Evolutionary conservation across 257 asterid genomes (phyloP), one percentile per base, ranked within the genome.

Genomic region (Cordia subcordata): DNA sequence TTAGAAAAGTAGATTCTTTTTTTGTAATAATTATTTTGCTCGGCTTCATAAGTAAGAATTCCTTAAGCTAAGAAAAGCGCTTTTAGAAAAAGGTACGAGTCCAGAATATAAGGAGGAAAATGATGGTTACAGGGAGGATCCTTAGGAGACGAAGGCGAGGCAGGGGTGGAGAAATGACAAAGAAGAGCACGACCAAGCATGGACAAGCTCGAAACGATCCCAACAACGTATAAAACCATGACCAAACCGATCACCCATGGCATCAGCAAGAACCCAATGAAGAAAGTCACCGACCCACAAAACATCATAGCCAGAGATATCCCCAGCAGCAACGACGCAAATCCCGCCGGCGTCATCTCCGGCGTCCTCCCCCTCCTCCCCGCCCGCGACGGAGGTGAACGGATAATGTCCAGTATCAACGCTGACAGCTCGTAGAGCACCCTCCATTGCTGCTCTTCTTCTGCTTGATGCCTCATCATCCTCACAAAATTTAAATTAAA

Each of bases 231-330:
- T 65, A 82, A 72, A 69, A 88, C 60, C 39, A 86, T 53, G 4
- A 81, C 90, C 78, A 84, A 80, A 18, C 87, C 95, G n/a, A 92
- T 57, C n/a, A 92, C 90, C 98, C 98, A 92, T 5, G 98, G 98
- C 95, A 92, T 84, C 88, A 92, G 68, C 18, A 92, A 37, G 63
- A 92, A 92, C 55, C 98, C 98, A 14, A 92, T 82, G 58, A 90
- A 87, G 63, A 90, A 87, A 64, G 95, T 90, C 49, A 87, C 79
- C 46, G 97, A 90, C 83, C 95, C 94, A 35, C 97, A 87, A 1
- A 90, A 63, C 97, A 87, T 90, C 65, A 87, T 55, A 18, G 91
- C 75, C 42, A 85, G 59, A 11, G 96, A 90, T 17, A 85, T 69
- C 72, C 96, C 97, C 5, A 90, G 72, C 4, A 90, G 79, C 78